Evolutionary conservation across 345 rosid genomes (phyloP), one percentile per base, ranked within the genome.

Genomic region (Melaleuca alternifolia): DNA sequence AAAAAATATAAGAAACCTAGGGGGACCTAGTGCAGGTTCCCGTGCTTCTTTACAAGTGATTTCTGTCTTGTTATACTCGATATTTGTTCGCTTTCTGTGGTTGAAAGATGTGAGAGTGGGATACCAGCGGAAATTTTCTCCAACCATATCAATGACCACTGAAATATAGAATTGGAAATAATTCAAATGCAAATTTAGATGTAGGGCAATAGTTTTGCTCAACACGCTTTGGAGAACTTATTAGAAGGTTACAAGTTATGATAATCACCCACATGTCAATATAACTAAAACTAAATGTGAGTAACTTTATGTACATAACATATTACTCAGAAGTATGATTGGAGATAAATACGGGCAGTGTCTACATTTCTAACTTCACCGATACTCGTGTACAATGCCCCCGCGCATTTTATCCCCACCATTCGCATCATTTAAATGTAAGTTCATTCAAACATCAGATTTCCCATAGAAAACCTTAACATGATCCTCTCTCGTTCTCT

Each of bases 61-160:
- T 18, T 65, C 77, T 65, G 46, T 33, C 77, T 41, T 33, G 20
- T 65, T 65, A 33, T 10, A 16, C 3, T 53, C 56, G 6, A 6
- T 53, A 16, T 21, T 53, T 18, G 18, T 7, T 53, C 18, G 18
- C 6, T 52, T 16, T 3, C 3, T 2, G n/a, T 53, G 6, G 56
- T 53, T 53, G 56, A 20, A 53, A 53, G 56, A 53, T 3, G 56
- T 53, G 23, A 53, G 56, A 53, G 56, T 18, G 56, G 23, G 37
- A 9, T 65, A 33, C 0, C 0, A 2, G 1, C 2, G 0, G 46
- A 33, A 33, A 65, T 33, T 30, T 65, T 65, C 46, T 33, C 77
- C 10, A 23, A 5, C 24, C 44, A 8, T 30, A 44, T 44, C 44
- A 7, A 0, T 1, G 6, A 33, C 77, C 6, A 46, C 6, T 16